Evolutionary conservation across 2,329 filamentous ascomycete genomes (phyloP), one percentile per base, ranked within the genome.

Genomic region (Fusarium sp.): DNA sequence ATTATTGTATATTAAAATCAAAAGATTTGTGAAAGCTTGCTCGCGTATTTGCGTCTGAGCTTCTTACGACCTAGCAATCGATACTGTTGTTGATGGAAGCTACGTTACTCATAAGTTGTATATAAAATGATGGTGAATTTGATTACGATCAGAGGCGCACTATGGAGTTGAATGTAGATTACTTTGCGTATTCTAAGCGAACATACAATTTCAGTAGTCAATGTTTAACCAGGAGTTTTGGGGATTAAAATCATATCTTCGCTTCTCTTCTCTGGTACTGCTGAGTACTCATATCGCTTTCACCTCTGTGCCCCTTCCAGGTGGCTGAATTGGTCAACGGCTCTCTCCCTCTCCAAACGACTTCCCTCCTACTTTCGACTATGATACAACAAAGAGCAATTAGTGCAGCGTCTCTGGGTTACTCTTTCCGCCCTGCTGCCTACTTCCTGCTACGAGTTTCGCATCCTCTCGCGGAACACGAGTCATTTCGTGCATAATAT

Each of bases 1-100:
- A 63, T 58, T 70, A 57, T 69, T 69, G 66, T 69, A 70, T 69
- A 69, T 53, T 69, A 70, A 69, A 64, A 66, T 51, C 24, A 49
- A 52, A 66, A 43, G 56, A 63, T 58, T 67, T 54, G 61, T 56
- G 42, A 58, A 44, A 63, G 62, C 52, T 40, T 48, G 28, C 20
- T 44, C 51, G 38, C 45, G 56, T 45, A 43, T 63, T 40, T 58
- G 33, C 38, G 62, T 67, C 66, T 39, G 58, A 69, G 46, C 44
- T 63, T 67, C 36, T 67, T 51, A 69, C 42, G 66, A 66, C 55
- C 56, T 63, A 39, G 46, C 66, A 69, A 70, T 70, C 67, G 66
- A 69, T 67, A 50, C 58, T 63, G 40, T 69, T 62, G 40, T 69
- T 62, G 28, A 67, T 28, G 26, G 48, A 61, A 45, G 15, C 44